Evolutionary conservation across 208 protist genomes (phyloP), one percentile per base, ranked within the genome.

Genomic region (Leishmania mexicana): DNA sequence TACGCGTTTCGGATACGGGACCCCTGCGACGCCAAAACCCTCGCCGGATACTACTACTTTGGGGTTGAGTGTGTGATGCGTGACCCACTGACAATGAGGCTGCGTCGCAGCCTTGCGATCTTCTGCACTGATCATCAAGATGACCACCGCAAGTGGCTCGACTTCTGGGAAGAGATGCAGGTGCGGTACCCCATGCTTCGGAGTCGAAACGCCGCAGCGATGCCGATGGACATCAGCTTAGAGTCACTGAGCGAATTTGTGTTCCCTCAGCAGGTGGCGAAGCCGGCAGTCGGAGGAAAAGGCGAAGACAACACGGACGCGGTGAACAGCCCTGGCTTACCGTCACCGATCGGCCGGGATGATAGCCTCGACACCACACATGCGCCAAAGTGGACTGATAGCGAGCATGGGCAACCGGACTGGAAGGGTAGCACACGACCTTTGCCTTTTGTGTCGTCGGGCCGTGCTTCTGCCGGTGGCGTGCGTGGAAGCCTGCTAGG

Each of bases 31-130:
- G 58, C 31, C 10, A 80, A 83, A 40, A 53, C 31, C 15, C 60
- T 86, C 2, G 65, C 68, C 2, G 71, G 84, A 11, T 93, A 88
- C 77, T 82, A 92, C 75, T 94, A 91, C 84, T 94, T 94, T 84
- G 90, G 90, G 40, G 67, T 92, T 28, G 90, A 94, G 75, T 80
- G 76, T 31, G 70, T 89, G 21, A 49, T 76, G 49, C 70, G 42
- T 7, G 75, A 87, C 62, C 21, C 68, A 15, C 60, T 31, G 38
- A 79, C 79, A 1, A n/a, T 49, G 24, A 49, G 72, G 15, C 45
- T 83, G n/a, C 86, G 81, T 7, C 83, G 85, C n/a, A 73, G 75
- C 67, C 71, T 94, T 28, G 82, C 83, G 24, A 84, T 94, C 38
- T 91, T 94, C 60, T 75, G 80, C 54, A 92, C 90, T 7, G 86